A percentile compares a stretch with the other conserved stretches of the same genome.
phyloP scores from a whole-genome alignment of 164 flowering plant genomes.

The Santalum album region DNA sequence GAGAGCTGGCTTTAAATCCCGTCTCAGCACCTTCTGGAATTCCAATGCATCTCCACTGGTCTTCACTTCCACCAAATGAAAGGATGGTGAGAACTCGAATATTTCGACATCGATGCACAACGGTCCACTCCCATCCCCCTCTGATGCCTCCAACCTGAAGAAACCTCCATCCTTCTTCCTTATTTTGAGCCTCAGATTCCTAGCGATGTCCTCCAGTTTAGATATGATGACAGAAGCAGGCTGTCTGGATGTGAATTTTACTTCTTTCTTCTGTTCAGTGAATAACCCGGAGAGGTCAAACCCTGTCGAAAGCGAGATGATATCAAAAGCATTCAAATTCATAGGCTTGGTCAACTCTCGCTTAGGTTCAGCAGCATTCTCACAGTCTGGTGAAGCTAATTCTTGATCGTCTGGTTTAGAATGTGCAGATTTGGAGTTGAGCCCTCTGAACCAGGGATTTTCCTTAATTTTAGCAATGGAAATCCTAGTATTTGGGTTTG shows the following conservation, averaged over 20 bases:
- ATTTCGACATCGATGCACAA: slow-evolving; percentile 32
- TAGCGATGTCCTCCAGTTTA: slow-evolving; percentile 37
- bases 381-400: slow-evolving; percentile 3
- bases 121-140: slow-evolving; percentile 17
- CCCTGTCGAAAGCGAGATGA: slow-evolving; percentile 43
- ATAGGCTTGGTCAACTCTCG: slow-evolving; percentile 11
- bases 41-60: slow-evolving; percentile 34
- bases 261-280: slow-evolving; percentile 23
- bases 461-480: slow-evolving; percentile 32
- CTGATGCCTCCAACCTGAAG: slow-evolving; percentile 26
- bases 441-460: slow-evolving; percentile 38
- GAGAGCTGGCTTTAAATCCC: slow-evolving; percentile 26
- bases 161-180: slow-evolving; percentile 38
- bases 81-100: slow-evolving; percentile 25
- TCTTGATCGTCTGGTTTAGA: slow-evolving; percentile 9
- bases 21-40: slow-evolving; percentile 17
- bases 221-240: slow-evolving; percentile 28
- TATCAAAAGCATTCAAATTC: slow-evolving; percentile 43
- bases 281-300: slow-evolving; percentile 48
- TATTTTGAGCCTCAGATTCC: slow-evolving; percentile 17
- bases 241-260: slow-evolving; percentile 25
- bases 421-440: slow-evolving; percentile 6
- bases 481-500: slow-evolving; percentile 38
- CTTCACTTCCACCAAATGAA: slow-evolving; percentile 32
- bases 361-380: slow-evolving; percentile 7